Evolutionary conservation across 2,329 filamentous ascomycete genomes (phyloP).

Genomic region (Laburnicola sp.): DNA sequence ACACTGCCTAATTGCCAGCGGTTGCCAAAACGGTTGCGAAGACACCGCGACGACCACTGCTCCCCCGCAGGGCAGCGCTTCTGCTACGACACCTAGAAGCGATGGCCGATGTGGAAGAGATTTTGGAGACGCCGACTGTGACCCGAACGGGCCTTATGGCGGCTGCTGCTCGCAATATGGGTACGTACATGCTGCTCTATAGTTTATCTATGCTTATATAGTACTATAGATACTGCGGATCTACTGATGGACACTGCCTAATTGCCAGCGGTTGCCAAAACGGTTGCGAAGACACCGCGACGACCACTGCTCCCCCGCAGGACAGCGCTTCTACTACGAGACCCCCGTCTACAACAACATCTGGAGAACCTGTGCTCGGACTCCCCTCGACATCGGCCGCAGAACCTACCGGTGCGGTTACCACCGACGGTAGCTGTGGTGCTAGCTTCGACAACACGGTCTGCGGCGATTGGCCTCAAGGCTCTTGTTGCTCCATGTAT

Average conservation of each 20-base stretch:
- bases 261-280: conserved; percentile 46
- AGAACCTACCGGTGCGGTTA: conserved; percentile 35
- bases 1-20: conserved; percentile 31
- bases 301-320: conserved; percentile 10
- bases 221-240: conserved; percentile 40
- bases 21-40: conserved; percentile 48
- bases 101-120: conserved; percentile 43
- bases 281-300: conserved; percentile 38
- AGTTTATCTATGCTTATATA: conserved; percentile 8
- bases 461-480: conserved; percentile 57
- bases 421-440: conserved; percentile 60
- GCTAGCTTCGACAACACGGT: conserved; percentile 52
- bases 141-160: conserved; percentile 44
- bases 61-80: conserved; percentile 13
- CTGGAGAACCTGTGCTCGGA: conserved; percentile 44
- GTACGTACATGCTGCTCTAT: conserved; percentile 6
- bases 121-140: conserved; percentile 47
- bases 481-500: conserved; percentile 61
- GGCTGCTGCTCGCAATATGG: conserved; percentile 46
- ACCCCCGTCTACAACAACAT: conserved; percentile 37
- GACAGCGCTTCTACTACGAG: conserved; percentile 24
- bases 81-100: conserved; percentile 24
- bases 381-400: conserved; percentile 31
- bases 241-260: conserved; percentile 23
- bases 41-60: conserved; percentile 18